These are phyloP conservation scores for Ceratocystis harringtonii DNA, from an alignment of 2,329 filamentous ascomycete genomes.

Conservation along the genomic window DNA sequence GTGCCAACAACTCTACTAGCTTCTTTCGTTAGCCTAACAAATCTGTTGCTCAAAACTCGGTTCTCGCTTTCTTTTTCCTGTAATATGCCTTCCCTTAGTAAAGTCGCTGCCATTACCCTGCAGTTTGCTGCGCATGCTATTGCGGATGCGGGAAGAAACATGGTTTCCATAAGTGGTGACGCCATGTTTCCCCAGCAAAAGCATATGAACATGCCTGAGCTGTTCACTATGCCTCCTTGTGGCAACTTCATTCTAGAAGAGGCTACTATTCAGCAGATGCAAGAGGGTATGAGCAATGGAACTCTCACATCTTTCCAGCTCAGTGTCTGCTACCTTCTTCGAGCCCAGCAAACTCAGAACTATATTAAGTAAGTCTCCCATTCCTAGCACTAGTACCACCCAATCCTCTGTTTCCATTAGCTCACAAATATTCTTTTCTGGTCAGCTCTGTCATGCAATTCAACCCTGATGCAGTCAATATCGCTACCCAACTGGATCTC, in stretches of 20 bases:
- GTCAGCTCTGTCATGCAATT: constrained; percentile 44
- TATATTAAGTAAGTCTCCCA: constrained; percentile 42
- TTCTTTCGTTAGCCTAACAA: too few species aligned
- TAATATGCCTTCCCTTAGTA: neutral
- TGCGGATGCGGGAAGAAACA: neutral
- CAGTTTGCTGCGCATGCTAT: neutral
- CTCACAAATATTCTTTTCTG: neutral
- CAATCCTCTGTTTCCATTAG: neutral
- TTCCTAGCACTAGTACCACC: neutral
- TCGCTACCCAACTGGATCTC: constrained; percentile 44
- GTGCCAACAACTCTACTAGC: too few species aligned
- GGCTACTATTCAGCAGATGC: constrained; percentile 55
- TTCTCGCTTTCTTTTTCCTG: neutral
- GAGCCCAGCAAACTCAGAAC: constrained; percentile 45
- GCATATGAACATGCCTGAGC: constrained; percentile 25
- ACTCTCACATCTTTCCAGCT: constrained; percentile 43
- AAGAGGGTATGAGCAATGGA: constrained; percentile 39
- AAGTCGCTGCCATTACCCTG: neutral
- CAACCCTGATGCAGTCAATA: constrained; percentile 51
- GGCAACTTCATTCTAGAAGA: constrained; percentile 48
- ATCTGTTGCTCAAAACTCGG: too few species aligned
- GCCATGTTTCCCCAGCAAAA: constrained; percentile 25
- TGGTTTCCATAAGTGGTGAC: neutral
- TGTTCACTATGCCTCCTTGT: constrained; percentile 51
- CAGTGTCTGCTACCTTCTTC: constrained; percentile 45